phyloP scores from a whole-genome alignment of 805 yeast species.

The Metschnikowia santaceciliae region DNA sequence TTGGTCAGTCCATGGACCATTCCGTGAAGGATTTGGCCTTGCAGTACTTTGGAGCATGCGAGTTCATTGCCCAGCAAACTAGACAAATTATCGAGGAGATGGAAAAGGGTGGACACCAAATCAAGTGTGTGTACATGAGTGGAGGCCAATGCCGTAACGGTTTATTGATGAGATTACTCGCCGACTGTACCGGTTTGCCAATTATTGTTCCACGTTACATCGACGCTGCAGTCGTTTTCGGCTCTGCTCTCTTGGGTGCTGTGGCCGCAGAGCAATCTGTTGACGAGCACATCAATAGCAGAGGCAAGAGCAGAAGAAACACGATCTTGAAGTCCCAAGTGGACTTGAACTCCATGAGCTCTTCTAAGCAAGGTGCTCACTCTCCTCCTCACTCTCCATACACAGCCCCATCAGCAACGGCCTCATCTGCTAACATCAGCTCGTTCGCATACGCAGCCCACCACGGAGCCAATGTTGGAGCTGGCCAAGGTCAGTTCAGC shows the following conservation, averaged over 20 bases:
- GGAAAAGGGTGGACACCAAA: conserved; percentile 73
- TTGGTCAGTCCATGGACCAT: conserved; percentile 89
- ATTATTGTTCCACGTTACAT: conserved; percentile 90
- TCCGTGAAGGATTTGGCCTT: conserved; percentile 82
- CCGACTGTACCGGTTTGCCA: conserved; percentile 90
- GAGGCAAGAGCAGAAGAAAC: conserved; percentile 35
- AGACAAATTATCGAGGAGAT: conserved; percentile 89
- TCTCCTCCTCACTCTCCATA: conserved; percentile 56
- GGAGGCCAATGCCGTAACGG: conserved; percentile 98
- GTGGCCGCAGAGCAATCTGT: conserved; percentile 75
- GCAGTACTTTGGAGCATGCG: conserved; percentile 89
- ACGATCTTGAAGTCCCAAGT: conserved; percentile 31
- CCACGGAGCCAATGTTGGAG: conserved; percentile 18
- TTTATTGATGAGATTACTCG: conserved; percentile 80
- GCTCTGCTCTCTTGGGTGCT: conserved; percentile 92
- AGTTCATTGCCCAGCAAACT: conserved; percentile 96
- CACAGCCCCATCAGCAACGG: conserved; percentile 78
- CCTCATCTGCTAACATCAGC: conserved; percentile 55
- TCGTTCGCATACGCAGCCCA: conserved; percentile 43
- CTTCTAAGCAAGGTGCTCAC: conserved; percentile 7
- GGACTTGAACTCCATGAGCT: conserved; percentile 21
- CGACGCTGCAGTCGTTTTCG: conserved; percentile 96
- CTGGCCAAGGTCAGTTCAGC: conserved; percentile 21
- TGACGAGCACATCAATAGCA: conserved; percentile 28
- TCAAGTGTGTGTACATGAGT: conserved; percentile 77